These are phyloP conservation scores for Sicyos edulis DNA, from an alignment of 306 rosid species.

Conservation along the genomic window DNA sequence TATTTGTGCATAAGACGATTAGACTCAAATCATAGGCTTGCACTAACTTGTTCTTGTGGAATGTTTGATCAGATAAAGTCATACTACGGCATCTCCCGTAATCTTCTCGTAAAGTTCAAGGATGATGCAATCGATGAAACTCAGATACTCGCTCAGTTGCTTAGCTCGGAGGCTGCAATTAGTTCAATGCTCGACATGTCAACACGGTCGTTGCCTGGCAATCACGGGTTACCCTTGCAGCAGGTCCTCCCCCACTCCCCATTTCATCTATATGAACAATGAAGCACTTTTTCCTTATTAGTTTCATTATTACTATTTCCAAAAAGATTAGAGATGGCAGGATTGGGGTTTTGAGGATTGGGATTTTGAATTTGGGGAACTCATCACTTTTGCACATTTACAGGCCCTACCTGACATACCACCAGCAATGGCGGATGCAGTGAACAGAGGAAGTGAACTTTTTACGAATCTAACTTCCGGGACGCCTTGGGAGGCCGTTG, in stretches of 20 bases:
- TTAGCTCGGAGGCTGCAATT: slow-evolving; percentile 82
- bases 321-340: not conserved
- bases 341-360: too few relatives aligned
- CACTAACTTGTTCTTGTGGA: not conserved
- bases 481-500: slow-evolving; percentile 89
- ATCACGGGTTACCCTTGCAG: slow-evolving; percentile 88
- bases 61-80: slow-evolving; percentile 64
- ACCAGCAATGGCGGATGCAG: slow-evolving; percentile 93
- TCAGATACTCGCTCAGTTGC: slow-evolving; percentile 65
- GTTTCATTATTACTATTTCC: too few relatives aligned
- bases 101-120: slow-evolving; percentile 80
- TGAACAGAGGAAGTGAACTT: slow-evolving; percentile 83
- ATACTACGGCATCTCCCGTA: slow-evolving; percentile 82
- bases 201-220: slow-evolving; percentile 76
- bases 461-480: slow-evolving; percentile 65
- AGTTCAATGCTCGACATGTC: slow-evolving; percentile 96
- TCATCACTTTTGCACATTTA: slow-evolving; percentile 25
- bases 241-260: slow-evolving; percentile 48
- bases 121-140: slow-evolving; percentile 91
- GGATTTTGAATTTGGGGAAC: not conserved
- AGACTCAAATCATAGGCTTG: not conserved
- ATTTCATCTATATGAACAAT: slow-evolving; percentile 1
- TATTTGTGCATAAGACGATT: not conserved
- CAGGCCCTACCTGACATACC: slow-evolving; percentile 93
- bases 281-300: not conserved